A percentile compares a stretch with the other conserved stretches of the same genome.
Evolutionary conservation across 2,329 filamentous ascomycete species (phyloP).

Genomic region (Aspergillus sp.): DNA sequence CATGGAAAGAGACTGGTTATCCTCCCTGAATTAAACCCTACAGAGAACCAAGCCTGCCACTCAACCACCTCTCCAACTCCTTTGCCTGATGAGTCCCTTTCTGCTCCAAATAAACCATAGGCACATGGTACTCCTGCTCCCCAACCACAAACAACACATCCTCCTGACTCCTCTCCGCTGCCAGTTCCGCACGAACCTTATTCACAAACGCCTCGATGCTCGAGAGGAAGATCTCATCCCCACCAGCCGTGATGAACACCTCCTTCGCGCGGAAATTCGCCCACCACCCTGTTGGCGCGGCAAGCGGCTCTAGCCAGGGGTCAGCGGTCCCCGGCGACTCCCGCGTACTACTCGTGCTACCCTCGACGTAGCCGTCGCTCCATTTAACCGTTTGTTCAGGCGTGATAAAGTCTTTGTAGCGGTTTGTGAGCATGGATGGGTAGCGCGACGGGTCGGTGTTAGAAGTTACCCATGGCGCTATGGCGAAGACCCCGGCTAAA

Average conservation of each 20-base stretch:
- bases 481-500: constrained; percentile 40
- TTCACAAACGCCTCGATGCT: constrained; percentile 23
- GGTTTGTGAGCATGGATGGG: constrained; percentile 37
- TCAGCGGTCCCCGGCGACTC: constrained; percentile 22
- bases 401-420: constrained; percentile 43
- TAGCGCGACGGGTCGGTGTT: constrained; percentile 21
- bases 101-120: neutral
- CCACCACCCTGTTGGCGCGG: constrained; percentile 47
- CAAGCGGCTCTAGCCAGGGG: constrained; percentile 44
- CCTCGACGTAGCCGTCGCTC: constrained; percentile 39
- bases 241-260: constrained; percentile 46
- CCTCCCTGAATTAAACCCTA: too few species aligned
- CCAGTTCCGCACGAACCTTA: constrained; percentile 17
- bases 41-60: neutral
- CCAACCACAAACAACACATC: neutral
- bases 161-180: neutral
- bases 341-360: constrained; percentile 10
- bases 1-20: constrained; percentile 1
- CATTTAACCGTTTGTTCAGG: constrained; percentile 31
- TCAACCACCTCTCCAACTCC: constrained; percentile 18
- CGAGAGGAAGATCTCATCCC: constrained; percentile 46
- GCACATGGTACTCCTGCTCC: neutral
- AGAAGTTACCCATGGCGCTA: constrained; percentile 51
- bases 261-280: constrained; percentile 38
- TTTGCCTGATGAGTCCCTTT: constrained; percentile 12